Percentiles rank a stretch among this genome's conserved stretches.
These are phyloP conservation scores for Jackrogersella multiformis DNA, from an alignment of 495 filamentous ascomycete species.

Conservation along the genomic window DNA sequence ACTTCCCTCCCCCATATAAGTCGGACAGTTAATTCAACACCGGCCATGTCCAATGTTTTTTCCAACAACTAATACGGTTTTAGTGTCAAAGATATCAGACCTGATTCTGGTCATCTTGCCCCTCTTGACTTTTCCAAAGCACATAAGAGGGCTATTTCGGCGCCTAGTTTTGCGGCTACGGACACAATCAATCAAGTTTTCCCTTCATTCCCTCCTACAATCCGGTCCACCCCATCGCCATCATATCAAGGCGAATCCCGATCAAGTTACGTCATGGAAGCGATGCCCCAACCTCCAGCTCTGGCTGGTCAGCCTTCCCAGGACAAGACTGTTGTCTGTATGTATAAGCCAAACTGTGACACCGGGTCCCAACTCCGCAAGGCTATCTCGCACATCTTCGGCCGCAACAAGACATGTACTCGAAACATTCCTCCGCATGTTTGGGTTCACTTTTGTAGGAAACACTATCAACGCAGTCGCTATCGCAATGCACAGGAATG, in stretches of 20 bases:
- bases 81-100: conserved; percentile 23
- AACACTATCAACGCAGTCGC: conserved; percentile 81
- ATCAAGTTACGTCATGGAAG: conserved; percentile 25
- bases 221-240: neutral
- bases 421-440: conserved; percentile 68
- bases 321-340: conserved; percentile 38
- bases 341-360: conserved; percentile 56
- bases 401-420: conserved; percentile 84
- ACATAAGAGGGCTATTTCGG: conserved; percentile 55
- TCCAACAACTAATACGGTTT: conserved; percentile 14
- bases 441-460: conserved; percentile 80
- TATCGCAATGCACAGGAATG: conserved; percentile 72
- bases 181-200: conserved; percentile 7
- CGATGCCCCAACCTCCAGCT: conserved; percentile 35
- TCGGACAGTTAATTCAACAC: neutral
- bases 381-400: conserved; percentile 84
- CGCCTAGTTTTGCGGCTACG: conserved; percentile 46
- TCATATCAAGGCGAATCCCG: conserved; percentile 6
- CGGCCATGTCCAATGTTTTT: neutral
- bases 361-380: conserved; percentile 69
- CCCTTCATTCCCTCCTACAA: neutral
- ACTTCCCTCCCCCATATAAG: conserved; percentile 9
- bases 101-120: conserved; percentile 9
- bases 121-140: conserved; percentile 24
- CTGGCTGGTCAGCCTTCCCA: conserved; percentile 23